Evolutionary conservation across 768 basidiomycete genomes (phyloP).

Genomic region (Paxillus involutus): DNA sequence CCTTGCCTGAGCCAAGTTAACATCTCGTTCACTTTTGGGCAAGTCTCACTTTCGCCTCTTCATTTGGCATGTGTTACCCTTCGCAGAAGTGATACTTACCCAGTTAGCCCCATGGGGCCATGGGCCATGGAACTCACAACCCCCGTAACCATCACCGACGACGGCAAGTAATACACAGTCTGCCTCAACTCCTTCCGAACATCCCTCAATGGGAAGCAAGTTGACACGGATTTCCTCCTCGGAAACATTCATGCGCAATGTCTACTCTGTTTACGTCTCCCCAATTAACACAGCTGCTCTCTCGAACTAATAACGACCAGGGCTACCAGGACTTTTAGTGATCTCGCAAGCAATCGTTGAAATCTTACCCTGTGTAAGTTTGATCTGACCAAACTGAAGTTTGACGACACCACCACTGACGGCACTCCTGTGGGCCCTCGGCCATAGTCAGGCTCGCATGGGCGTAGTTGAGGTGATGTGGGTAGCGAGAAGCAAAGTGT

Average conservation of each 20-base stretch:
- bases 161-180: slow-evolving; percentile 36
- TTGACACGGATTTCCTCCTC: slow-evolving; percentile 38
- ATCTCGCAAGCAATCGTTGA: slow-evolving; percentile 9
- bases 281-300: slow-evolving; percentile 30
- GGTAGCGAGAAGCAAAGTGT: no score
- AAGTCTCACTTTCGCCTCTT: not conserved
- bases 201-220: slow-evolving; percentile 21
- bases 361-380: slow-evolving; percentile 28
- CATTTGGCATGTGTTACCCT: slow-evolving; percentile 23
- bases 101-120: slow-evolving; percentile 49
- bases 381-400: slow-evolving; percentile 16
- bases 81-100: no score
- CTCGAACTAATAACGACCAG: slow-evolving; percentile 34
- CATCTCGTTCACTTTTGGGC: slow-evolving; percentile 24
- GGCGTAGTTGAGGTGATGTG: no score
- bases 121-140: slow-evolving; percentile 41
- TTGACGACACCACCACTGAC: slow-evolving; percentile 20
- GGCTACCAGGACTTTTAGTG: slow-evolving; percentile 30
- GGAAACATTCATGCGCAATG: slow-evolving; percentile 48
- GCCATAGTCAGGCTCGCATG: not conserved
- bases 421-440: slow-evolving; percentile 18
- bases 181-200: slow-evolving; percentile 37
- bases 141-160: slow-evolving; percentile 22
- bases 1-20: slow-evolving; percentile 29
- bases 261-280: slow-evolving; percentile 40